Base-by-base conservation (phyloP, 1,284 basidiomycete species). In the Microstroma glucosiphilum region DNA sequence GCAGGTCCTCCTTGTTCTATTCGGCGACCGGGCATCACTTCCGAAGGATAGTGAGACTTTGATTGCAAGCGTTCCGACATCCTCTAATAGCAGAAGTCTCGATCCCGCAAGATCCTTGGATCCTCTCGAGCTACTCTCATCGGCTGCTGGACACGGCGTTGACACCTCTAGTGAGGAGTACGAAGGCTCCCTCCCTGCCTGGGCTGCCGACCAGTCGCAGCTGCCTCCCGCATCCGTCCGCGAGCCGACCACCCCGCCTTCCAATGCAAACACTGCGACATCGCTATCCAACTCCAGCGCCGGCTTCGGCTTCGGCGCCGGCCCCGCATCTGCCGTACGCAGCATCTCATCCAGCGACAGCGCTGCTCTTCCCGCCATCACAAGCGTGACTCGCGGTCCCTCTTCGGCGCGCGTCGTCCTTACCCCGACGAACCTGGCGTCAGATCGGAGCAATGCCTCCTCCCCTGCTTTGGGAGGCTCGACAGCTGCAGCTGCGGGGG, bases 1-100 rank as follows among this genome's bases (percentile, higher is more conserved):
- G 6, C 64, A 70, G 54, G 65, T 70, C 25, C 55, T 60, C 21
- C 48, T 62, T 40, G 58, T 66, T 30, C 57, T 64, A 23, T 64
- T 64, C 54, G 40, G 60, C 17, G 59, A 62, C 17, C 54, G 21
- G 43, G 26, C 42, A 37, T 37, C 30, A 4, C 9, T 37, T 3
- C 30, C 30, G 30, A 37, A 9, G 3, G 30, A 37, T 37, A 9
- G 3, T 9, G 30, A 3, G 4, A 37, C 30, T 3, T 9, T 9
- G 4, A 9, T 9, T 9, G 30, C 30, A 37, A 9, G 30, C 4
- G 9, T 9, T 37, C 4, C 9, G 4, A 37, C 4, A 3, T 3
- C 30, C 30, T 37, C 30, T 37, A 9, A 9, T 9, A 37, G 30
- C 30, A 37, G 9, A 9, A 37, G 4, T 9, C 9, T 9, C 23